Percentiles rank a stretch among this genome's conserved stretches.
Evolutionary conservation across 306 rosid genomes (phyloP).

Genomic region (Casuarina cunninghamiana): DNA sequence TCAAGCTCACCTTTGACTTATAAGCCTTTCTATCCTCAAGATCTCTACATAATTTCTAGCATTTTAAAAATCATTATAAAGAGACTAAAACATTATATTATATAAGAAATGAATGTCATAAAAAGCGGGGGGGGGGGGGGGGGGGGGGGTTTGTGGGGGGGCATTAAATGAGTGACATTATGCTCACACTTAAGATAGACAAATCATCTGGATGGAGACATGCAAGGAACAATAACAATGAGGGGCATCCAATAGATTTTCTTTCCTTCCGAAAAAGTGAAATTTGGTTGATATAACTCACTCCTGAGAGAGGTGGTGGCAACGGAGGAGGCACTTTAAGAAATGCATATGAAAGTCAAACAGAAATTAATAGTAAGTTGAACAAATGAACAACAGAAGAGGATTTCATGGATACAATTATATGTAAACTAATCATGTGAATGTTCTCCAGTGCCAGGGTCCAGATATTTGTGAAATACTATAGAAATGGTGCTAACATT

Average conservation of each 20-base stretch:
- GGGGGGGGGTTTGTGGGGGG: not conserved
- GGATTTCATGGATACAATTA: conserved; percentile 1
- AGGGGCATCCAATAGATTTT: conserved; percentile 78
- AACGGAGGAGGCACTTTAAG: conserved; percentile 90
- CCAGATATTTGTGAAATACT: not conserved
- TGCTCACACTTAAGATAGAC: not conserved
- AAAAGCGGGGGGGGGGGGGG: not conserved
- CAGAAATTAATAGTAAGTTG: conserved; percentile 33
- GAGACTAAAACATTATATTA: not conserved
- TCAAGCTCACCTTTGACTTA: not conserved
- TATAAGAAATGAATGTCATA: not conserved
- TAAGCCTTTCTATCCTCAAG: not conserved
- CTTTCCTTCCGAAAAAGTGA: conserved; percentile 57
- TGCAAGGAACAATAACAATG: conserved; percentile 63
- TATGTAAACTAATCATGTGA: not conserved
- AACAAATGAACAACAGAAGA: conserved; percentile 21
- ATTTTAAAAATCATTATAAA: not conserved
- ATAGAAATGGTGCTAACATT: not conserved
- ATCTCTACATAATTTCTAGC: not conserved
- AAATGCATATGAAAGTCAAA: conserved; percentile 51
- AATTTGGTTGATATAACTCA: conserved; percentile 66
- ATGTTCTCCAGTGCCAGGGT: not conserved
- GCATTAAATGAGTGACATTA: not conserved
- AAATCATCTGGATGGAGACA: conserved; percentile 58
- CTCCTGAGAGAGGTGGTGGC: conserved; percentile 90